Base-by-base conservation (phyloP, 306 rosid genomes). In the Nissolia schottii region DNA sequence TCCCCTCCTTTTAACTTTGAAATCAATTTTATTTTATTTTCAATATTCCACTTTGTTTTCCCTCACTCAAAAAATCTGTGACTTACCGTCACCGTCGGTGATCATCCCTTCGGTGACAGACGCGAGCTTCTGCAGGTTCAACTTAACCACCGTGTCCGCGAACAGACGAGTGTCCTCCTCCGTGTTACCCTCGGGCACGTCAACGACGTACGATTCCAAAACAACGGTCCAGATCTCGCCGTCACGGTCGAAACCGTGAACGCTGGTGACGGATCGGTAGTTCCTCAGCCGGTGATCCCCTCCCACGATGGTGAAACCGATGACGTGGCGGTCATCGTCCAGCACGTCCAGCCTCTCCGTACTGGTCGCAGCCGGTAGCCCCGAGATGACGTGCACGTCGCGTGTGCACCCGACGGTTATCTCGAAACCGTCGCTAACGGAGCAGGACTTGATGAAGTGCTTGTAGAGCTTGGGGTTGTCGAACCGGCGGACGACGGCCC, bases 141-240 rank as follows among this genome's bases (percentile, higher is more conserved):
- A 67, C 81, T 50, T 88, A 27, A 91, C 97, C 5, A 91, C 96
- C 0, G 97, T 91, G 40, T 91, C 91, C 0, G 96, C 92, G 3
- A 91, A 87, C 38, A 91, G 84, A 45, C 92, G 89, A 54, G 97
- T 87, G 75, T 91, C 97, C 80, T 88, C 96, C 77, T 82, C 91
- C n/a, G 96, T 87, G 60, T 91, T 91, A 35, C 97, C 97, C 31
- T 91, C 96, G 14, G 97, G 97, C 62, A 88, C 85, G 64, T 88
- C 97, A 14, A 88, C 97, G 0, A 74, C 61, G 82, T 91, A 91
- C 5, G 97, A 91, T 74, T 91, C 97, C 85, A 91, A 48, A 45
- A 87, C 96, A 5, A 88, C 86, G 73, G 88, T 76, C 86, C 87
- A 85, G 92, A 87, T 88, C 92, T 81, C 79, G 15, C 87, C 89